Percentiles rank a stretch among this genome's conserved stretches.
Evolutionary conservation across 768 basidiomycete species (phyloP).

Genomic region (Sarcodon sp.): DNA sequence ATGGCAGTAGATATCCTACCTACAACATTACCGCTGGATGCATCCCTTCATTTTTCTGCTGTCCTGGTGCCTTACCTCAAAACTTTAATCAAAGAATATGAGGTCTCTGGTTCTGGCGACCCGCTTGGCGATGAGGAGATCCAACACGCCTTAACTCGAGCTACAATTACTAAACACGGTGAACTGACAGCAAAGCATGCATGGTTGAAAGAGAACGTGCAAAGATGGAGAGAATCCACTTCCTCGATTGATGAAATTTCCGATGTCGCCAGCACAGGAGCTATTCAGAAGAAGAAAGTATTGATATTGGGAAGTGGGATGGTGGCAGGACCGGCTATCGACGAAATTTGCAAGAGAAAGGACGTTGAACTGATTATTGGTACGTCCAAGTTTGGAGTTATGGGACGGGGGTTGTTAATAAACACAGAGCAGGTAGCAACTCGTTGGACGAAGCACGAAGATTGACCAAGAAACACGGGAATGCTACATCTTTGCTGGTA

Average conservation of each 20-base stretch:
- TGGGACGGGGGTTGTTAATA: conserved; percentile 3
- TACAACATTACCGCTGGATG: conserved; percentile 70
- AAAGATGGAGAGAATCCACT: conserved; percentile 20
- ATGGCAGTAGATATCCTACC: conserved; percentile 92
- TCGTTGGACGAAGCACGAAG: conserved; percentile 40
- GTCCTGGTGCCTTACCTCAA: conserved; percentile 58
- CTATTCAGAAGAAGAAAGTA: conserved; percentile 40
- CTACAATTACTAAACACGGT: conserved; percentile 58
- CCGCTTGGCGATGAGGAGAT: conserved; percentile 15
- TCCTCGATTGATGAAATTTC: too few relatives aligned
- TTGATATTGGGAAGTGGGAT: conserved; percentile 89
- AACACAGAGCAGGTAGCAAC: conserved; percentile 51
- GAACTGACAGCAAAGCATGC: conserved; percentile 34
- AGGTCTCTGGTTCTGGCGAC: conserved; percentile 3
- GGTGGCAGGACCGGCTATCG: conserved; percentile 84
- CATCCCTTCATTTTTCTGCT: conserved; percentile 63
- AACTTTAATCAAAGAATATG: conserved; percentile 33
- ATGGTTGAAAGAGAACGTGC: conserved; percentile 46
- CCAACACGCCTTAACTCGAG: conserved; percentile 40
- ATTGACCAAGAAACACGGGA: conserved; percentile 29
- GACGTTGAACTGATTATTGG: conserved; percentile 71
- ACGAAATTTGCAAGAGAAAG: conserved; percentile 46
- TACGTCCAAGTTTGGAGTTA: conserved; percentile 23
- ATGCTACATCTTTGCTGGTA: conserved; percentile 42
- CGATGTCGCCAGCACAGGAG: neutral